Percentiles rank a stretch among this genome's conserved stretches.
Conservation (phyloP, 768 basidiomycete species). For the Podaxis sp. region DNA sequence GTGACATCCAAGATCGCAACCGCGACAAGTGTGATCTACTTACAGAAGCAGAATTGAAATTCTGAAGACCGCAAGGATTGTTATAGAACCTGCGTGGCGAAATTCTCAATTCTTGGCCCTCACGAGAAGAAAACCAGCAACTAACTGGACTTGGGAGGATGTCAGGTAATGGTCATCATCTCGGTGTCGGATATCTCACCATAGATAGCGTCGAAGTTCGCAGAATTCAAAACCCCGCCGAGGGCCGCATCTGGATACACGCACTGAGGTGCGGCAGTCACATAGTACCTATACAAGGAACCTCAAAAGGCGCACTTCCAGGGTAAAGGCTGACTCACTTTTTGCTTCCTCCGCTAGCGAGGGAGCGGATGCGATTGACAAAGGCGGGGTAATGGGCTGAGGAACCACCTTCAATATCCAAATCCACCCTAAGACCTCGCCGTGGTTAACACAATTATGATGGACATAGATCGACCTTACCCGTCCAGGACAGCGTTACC, state of each 20-base stretch:
- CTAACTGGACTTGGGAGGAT: slow-evolving; percentile 34
- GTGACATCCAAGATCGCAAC: not conserved
- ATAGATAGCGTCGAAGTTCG: slow-evolving; percentile 70
- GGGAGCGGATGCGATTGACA: slow-evolving; percentile 54
- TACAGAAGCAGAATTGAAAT: slow-evolving; percentile 49
- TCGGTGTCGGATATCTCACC: slow-evolving; percentile 30
- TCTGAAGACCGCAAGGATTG: slow-evolving; percentile 50
- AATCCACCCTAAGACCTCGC: slow-evolving; percentile 47
- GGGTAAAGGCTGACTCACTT: slow-evolving; percentile 33
- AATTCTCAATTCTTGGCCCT: not conserved
- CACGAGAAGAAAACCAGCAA: not conserved
- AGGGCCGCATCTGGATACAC: slow-evolving; percentile 69
- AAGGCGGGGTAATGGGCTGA: slow-evolving; percentile 51
- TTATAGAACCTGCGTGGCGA: slow-evolving; percentile 55
- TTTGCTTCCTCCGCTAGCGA: slow-evolving; percentile 52
- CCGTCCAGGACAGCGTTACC: slow-evolving; percentile 73
- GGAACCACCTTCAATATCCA: slow-evolving; percentile 74
- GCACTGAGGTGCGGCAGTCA: slow-evolving; percentile 67
- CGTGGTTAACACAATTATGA: not conserved
- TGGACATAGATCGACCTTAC: slow-evolving; percentile 31
- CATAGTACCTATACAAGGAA: slow-evolving; percentile 48
- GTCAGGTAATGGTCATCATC: not conserved
- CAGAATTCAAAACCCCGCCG: slow-evolving; percentile 57
- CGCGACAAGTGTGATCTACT: slow-evolving; percentile 23
- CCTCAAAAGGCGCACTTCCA: not conserved